Base-by-base conservation (phyloP, 2,329 filamentous ascomycete species). In the Hymenoscyphus fructigenus region DNA sequence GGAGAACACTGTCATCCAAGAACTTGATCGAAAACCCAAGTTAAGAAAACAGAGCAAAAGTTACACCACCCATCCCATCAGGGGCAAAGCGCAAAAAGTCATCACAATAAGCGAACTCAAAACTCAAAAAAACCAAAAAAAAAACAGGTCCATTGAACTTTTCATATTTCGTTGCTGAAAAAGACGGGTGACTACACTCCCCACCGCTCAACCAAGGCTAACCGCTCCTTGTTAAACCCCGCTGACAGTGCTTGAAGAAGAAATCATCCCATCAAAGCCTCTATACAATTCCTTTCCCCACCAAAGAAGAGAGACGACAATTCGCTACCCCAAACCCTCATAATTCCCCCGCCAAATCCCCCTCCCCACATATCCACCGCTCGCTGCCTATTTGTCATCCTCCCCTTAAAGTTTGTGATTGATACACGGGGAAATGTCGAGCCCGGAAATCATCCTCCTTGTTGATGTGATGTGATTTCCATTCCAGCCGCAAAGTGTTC, bases 131-230 rank as follows among this genome's bases (percentile, higher is more conserved):
- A 44, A n/a, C 15, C n/a, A n/a, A n/a, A n/a, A n/a, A n/a, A 44
- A 44, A 44, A 44, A 6, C 6, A 29, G 9, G 41, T 44, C 41
- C 41, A 44, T 44, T 44, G 41, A 44, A 44, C 41, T 64, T 68
- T 62, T 70, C 67, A 64, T 72, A 72, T 70, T n/a, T 72, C 69
- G 61, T 71, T 70, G 67, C 68, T 71, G 65, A 71, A 71, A 73
- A 70, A n/a, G 14, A 44, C n/a, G 17, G 17, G n/a, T 17, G 6
- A n/a, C 9, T 20, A 3, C 41, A 15, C 17, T 6, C 15, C 41
- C 7, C 41, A 1, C 15, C 17, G 7, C n/a, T 44, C 41, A n/a
- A 41, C 38, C 38, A 41, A 3, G 14, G 10, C 5, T 2, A 14
- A 14, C 38, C 38, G 12, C 38, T 41, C 38, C 29, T 32, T 32